Percentiles rank a stretch among this genome's conserved stretches.
Conservation (phyloP, 352 stramenopile genomes). For the Phytophthora crassamura region DNA sequence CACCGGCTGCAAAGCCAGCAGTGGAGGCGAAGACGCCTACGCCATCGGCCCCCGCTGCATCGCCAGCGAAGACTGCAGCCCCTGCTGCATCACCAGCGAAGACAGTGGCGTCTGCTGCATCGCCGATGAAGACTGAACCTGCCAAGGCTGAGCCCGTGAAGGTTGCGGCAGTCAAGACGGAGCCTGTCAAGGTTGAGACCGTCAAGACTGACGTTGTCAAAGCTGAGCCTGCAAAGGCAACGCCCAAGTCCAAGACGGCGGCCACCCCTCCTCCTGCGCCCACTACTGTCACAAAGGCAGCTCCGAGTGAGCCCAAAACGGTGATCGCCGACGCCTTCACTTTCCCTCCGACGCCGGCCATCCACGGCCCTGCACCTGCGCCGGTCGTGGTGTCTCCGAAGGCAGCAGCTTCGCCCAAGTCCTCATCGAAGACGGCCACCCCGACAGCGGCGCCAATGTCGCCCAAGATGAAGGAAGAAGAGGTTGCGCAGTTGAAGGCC, state of each 20-base stretch:
- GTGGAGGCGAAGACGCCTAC: background rate
- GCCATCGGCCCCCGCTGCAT: conserved; percentile 3
- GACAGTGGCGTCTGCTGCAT: background rate
- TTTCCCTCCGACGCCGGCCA: conserved; percentile 26
- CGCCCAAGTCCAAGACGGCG: conserved; percentile 3
- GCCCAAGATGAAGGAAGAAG: conserved; percentile 35
- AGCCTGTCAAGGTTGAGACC: background rate
- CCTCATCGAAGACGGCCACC: conserved; percentile 2
- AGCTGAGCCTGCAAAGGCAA: background rate
- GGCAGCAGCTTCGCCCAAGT: conserved; percentile 15
- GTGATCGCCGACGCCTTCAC: conserved; percentile 34
- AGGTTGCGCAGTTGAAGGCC: conserved; percentile 39
- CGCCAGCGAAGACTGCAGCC: conserved; percentile 12
- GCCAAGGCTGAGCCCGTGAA: background rate
- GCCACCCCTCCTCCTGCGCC: conserved; percentile 3
- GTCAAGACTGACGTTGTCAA: conserved; percentile 1
- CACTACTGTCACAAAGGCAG: conserved; percentile 1
- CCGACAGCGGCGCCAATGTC: conserved; percentile 6
- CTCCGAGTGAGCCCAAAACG: conserved; percentile 18
- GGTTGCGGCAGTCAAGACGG: background rate
- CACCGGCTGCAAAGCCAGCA: background rate
- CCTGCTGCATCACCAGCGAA: conserved; percentile 6
- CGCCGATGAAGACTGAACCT: background rate
- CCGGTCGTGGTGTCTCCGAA: conserved; percentile 21
- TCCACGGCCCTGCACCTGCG: conserved; percentile 28